Percentiles rank a stretch among this genome's conserved stretches.
Conservation (phyloP, 305 asterid species). For the Fraxinus velutina region DNA sequence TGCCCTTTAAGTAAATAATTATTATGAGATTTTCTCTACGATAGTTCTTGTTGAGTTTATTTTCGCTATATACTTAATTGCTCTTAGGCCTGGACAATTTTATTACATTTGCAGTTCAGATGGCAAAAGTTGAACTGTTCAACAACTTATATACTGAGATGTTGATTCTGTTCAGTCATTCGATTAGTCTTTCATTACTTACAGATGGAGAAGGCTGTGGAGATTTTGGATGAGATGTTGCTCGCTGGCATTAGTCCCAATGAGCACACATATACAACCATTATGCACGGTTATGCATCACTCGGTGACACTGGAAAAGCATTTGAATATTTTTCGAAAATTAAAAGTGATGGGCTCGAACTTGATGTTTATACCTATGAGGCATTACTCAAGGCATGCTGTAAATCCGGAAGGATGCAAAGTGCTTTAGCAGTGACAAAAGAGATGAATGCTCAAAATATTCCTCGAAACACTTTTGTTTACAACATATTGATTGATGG, state of each 20-base stretch:
- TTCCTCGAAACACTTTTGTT: slow-evolving; percentile 80
- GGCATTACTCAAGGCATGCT: slow-evolving; percentile 97
- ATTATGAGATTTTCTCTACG: neutral
- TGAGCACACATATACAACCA: slow-evolving; percentile 84
- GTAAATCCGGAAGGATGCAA: slow-evolving; percentile 99
- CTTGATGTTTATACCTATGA: slow-evolving; percentile 82
- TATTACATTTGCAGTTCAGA: neutral
- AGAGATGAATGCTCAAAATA: slow-evolving; percentile 72
- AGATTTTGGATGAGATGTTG: slow-evolving; percentile 72
- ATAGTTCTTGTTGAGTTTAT: neutral
- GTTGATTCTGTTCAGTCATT: neutral
- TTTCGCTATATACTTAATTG: neutral
- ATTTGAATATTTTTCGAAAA: slow-evolving; percentile 76
- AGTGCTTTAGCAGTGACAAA: slow-evolving; percentile 96
- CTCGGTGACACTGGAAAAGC: slow-evolving; percentile 93
- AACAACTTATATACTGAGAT: neutral
- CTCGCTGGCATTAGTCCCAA: slow-evolving; percentile 78
- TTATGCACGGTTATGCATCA: slow-evolving; percentile 96
- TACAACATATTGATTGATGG: slow-evolving; percentile 95
- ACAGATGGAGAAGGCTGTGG: slow-evolving; percentile 88
- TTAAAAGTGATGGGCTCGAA: slow-evolving; percentile 78
- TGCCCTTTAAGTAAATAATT: neutral
- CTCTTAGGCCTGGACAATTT: neutral
- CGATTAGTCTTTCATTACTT: slow-evolving; percentile 10
- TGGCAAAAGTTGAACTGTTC: neutral